Conservation (phyloP, 2,329 filamentous ascomycete species). For the Colletotrichum abscissum region DNA sequence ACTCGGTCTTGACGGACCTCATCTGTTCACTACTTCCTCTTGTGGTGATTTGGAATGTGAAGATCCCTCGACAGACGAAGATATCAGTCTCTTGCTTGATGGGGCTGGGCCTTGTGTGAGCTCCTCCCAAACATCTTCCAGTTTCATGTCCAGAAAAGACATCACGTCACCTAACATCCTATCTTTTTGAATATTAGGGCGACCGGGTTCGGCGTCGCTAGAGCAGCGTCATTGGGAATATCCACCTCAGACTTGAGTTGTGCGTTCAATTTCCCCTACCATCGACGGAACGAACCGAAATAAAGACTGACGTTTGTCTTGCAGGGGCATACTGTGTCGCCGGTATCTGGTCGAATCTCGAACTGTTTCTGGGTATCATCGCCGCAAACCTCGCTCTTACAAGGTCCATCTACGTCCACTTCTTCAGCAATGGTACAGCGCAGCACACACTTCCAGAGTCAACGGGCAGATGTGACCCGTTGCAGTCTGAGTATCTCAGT, state of each 20-base stretch:
- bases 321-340: conserved; percentile 46
- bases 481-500: conserved; percentile 6
- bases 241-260: conserved; percentile 40
- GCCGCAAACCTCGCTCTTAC: conserved; percentile 45
- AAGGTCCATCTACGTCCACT: conserved; percentile 38
- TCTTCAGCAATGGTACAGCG: conserved; percentile 20
- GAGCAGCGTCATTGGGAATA: conserved; percentile 39
- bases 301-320: not conserved
- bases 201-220: conserved; percentile 39
- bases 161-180: not conserved
- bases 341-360: conserved; percentile 51
- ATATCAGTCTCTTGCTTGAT: conserved; percentile 44
- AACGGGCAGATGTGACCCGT: conserved; percentile 12
- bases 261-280: conserved; percentile 10
- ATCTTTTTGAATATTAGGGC: conserved; percentile 20
- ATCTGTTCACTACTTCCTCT: conserved; percentile 43
- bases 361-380: conserved; percentile 50
- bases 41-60: conserved; percentile 46
- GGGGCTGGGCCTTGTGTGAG: conserved; percentile 43
- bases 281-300: not conserved
- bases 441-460: conserved; percentile 8
- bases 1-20: conserved; percentile 41
- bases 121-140: not conserved
- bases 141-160: too few species aligned
- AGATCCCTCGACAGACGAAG: conserved; percentile 44